Conservation (phyloP, 129 eudicot genomes). For the Silybum marianum region DNA sequence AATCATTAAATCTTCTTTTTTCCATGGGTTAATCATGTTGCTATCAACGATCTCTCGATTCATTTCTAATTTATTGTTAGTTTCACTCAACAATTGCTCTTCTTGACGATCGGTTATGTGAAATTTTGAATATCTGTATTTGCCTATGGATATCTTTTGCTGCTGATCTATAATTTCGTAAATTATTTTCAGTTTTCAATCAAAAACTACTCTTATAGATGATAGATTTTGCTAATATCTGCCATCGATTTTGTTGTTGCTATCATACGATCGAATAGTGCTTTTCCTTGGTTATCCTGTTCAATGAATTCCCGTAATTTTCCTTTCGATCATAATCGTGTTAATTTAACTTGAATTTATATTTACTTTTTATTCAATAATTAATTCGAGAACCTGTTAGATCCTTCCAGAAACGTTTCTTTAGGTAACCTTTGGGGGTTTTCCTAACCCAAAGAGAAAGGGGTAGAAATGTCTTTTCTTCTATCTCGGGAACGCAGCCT, state of each 20-base stretch:
- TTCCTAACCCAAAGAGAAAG: not conserved
- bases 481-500: not conserved
- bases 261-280: not conserved
- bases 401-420: constrained; percentile 3
- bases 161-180: not conserved
- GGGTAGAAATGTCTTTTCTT: constrained; percentile 13
- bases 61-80: not conserved
- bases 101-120: not conserved
- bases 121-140: not conserved
- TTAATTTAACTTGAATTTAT: not conserved
- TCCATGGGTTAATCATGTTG: not conserved
- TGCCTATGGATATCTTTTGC: not conserved
- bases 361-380: not conserved
- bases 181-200: not conserved
- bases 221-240: not conserved
- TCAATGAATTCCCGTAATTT: not conserved
- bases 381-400: not conserved
- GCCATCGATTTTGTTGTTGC: not conserved
- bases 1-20: not conserved
- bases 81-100: constrained; percentile 2
- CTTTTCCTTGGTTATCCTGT: no score
- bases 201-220: not conserved
- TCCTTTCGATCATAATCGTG: not conserved
- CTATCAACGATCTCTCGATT: constrained; percentile 1
- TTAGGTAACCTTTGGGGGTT: not conserved